Conservation (phyloP, 192 early-diverging fungal species). For the Umbelopsis isabellina region DNA sequence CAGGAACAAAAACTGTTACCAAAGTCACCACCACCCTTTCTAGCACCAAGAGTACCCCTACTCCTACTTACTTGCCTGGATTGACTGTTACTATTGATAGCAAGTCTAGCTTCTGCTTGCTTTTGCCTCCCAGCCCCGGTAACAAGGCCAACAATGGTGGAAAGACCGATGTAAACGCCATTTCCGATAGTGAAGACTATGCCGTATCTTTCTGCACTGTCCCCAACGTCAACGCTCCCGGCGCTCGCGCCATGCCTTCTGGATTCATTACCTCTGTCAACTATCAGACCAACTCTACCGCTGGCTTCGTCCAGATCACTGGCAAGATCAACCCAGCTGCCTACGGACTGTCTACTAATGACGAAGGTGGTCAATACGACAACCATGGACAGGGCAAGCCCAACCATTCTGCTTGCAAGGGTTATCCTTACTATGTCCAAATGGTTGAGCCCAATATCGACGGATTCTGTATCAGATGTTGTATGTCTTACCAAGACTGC, state of each 20-base stretch:
- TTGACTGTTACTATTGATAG: conserved; percentile 29
- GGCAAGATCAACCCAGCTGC: conserved; percentile 33
- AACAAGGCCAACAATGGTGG: conserved; percentile 26
- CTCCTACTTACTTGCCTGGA: conserved; percentile 23
- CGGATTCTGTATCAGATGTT: conserved; percentile 46
- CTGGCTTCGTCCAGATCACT: conserved; percentile 45
- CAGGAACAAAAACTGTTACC: conserved; percentile 9
- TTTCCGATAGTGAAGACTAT: conserved; percentile 46
- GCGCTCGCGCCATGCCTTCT: conserved; percentile 39
- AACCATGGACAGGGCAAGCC: conserved; percentile 33
- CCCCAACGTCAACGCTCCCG: conserved; percentile 36
- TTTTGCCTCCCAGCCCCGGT: conserved; percentile 45
- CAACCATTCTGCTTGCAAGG: conserved; percentile 29
- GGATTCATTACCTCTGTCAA: conserved; percentile 36
- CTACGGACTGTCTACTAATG: conserved; percentile 30
- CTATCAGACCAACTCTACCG: conserved; percentile 30
- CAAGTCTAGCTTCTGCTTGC: conserved; percentile 33
- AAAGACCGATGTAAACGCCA: conserved; percentile 33
- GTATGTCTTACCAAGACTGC: conserved; percentile 43
- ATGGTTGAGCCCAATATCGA: conserved; percentile 40
- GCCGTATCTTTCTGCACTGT: conserved; percentile 54
- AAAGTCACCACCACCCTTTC: conserved; percentile 5
- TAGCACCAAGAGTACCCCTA: background rate
- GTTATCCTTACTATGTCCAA: conserved; percentile 41
- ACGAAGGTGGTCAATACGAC: conserved; percentile 46